These are phyloP conservation scores for Tricholoma furcatifolium DNA, from an alignment of 768 basidiomycete genomes.

Conservation along the genomic window DNA sequence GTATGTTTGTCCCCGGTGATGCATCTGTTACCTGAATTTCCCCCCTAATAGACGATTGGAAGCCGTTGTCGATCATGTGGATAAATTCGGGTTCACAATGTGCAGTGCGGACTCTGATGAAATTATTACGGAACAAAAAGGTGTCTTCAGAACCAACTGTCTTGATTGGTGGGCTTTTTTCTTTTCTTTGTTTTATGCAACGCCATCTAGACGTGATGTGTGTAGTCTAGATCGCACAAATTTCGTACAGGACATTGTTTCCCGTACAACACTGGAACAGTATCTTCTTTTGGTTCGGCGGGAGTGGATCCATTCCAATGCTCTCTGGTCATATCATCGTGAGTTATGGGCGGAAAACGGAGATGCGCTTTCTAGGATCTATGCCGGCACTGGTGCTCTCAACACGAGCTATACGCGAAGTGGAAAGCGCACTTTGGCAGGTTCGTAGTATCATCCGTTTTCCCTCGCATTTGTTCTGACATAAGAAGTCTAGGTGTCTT, in stretches of 20 bases:
- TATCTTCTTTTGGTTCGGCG: slow-evolving; percentile 78
- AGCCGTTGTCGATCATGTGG: slow-evolving; percentile 59
- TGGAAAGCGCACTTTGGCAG: slow-evolving; percentile 91
- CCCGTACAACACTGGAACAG: slow-evolving; percentile 75
- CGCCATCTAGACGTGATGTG: slow-evolving; percentile 2
- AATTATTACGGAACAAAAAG: slow-evolving; percentile 84
- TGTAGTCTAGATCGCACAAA: slow-evolving; percentile 93
- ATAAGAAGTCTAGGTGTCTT: slow-evolving; percentile 59
- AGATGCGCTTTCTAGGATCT: slow-evolving; percentile 89
- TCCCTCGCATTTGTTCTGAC: not conserved
- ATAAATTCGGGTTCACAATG: slow-evolving; percentile 85
- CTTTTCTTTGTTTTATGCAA: not conserved
- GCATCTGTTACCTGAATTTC: not conserved
- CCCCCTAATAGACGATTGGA: slow-evolving; percentile 51
- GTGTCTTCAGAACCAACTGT: slow-evolving; percentile 93
- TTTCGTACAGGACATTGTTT: slow-evolving; percentile 94
- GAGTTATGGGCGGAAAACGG: slow-evolving; percentile 98
- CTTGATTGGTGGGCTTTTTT: slow-evolving; percentile 74
- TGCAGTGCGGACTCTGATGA: slow-evolving; percentile 64
- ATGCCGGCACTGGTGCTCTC: slow-evolving; percentile 90
- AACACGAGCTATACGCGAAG: slow-evolving; percentile 96
- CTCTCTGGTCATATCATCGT: slow-evolving; percentile 85
- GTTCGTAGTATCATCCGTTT: slow-evolving; percentile 33
- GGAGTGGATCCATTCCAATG: slow-evolving; percentile 67
- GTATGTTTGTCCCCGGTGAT: not conserved